These are phyloP conservation scores for Neonectria magnoliae DNA, from an alignment of 2,329 filamentous ascomycete genomes.

Conservation along the genomic window DNA sequence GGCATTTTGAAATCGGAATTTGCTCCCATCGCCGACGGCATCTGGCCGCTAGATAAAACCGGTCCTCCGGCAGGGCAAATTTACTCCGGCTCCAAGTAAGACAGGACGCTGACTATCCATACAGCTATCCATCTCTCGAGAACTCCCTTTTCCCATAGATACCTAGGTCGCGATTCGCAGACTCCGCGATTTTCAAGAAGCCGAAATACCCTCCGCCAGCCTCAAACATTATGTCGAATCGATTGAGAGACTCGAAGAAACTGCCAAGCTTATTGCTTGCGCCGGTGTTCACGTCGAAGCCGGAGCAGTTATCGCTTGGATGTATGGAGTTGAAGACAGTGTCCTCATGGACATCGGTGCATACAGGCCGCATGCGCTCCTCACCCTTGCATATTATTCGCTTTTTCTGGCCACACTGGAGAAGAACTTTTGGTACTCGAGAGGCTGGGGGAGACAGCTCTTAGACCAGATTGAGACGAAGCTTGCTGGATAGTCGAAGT, in stretches of 20 bases:
- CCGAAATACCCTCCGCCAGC: slow-evolving; percentile 32
- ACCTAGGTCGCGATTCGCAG: slow-evolving; percentile 33
- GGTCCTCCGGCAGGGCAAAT: slow-evolving; percentile 4
- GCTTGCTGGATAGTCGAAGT: slow-evolving; percentile 29
- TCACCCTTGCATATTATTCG: slow-evolving; percentile 41
- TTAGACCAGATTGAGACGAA: slow-evolving; percentile 34
- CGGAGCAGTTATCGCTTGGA: slow-evolving; percentile 37
- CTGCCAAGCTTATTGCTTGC: slow-evolving; percentile 31
- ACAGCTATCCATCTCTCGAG: slow-evolving; percentile 32
- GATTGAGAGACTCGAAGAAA: slow-evolving; percentile 30
- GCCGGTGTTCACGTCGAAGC: slow-evolving; percentile 39
- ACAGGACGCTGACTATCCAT: background rate
- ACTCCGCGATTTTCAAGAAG: slow-evolving; percentile 36
- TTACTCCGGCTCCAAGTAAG: too few relatives aligned
- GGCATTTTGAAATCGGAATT: slow-evolving; percentile 37
- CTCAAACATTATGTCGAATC: slow-evolving; percentile 33
- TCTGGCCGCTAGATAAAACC: slow-evolving; percentile 28
- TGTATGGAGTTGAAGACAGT: slow-evolving; percentile 40
- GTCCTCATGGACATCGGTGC: slow-evolving; percentile 42
- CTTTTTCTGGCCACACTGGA: slow-evolving; percentile 40
- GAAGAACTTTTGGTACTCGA: slow-evolving; percentile 40
- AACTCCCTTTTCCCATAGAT: slow-evolving; percentile 35
- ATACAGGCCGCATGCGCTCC: slow-evolving; percentile 36
- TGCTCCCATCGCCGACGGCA: slow-evolving; percentile 36
- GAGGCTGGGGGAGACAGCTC: slow-evolving; percentile 39